A percentile compares a stretch with the other conserved stretches of the same genome.
Conservation (phyloP, 129 eudicot genomes). For the Apium graveolens region DNA sequence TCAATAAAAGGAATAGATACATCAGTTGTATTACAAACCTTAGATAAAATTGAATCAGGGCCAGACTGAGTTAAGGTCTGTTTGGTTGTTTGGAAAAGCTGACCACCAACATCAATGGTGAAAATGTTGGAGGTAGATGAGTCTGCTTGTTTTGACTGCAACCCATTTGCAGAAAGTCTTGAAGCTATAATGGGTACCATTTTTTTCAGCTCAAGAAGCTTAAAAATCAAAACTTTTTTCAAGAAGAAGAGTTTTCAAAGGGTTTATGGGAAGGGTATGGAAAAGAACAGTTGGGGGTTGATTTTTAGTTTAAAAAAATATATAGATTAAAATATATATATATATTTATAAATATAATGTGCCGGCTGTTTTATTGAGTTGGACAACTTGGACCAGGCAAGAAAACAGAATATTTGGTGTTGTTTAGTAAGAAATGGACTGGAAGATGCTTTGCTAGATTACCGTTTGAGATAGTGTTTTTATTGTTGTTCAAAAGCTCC, state of each 20-base stretch:
- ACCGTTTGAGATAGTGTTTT: not conserved
- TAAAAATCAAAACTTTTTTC: not conserved
- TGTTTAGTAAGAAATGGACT: not conserved
- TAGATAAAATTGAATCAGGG: slow-evolving; percentile 44
- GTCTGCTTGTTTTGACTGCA: not conserved
- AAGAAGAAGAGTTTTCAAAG: not conserved
- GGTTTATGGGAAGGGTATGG: not conserved
- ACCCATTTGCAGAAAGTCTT: not conserved
- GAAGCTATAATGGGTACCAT: slow-evolving; percentile 5
- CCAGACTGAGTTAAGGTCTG: slow-evolving; percentile 64
- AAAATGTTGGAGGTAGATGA: slow-evolving; percentile 26
- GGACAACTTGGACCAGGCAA: slow-evolving; percentile 1
- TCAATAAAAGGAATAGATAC: slow-evolving; percentile 41
- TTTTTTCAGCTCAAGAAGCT: slow-evolving; percentile 2
- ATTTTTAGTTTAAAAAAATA: not conserved
- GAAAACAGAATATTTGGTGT: not conserved
- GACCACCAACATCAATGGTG: slow-evolving; percentile 68
- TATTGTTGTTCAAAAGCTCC: not conserved
- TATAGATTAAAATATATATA: not conserved
- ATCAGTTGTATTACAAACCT: not conserved
- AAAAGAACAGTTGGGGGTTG: not conserved
- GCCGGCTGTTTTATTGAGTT: not conserved
- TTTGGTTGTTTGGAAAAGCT: slow-evolving; percentile 60
- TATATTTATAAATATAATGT: not conserved
- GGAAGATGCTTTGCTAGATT: not conserved